Conservation (phyloP, 192 early-diverging fungal species). For the Coemansia sp. region DNA sequence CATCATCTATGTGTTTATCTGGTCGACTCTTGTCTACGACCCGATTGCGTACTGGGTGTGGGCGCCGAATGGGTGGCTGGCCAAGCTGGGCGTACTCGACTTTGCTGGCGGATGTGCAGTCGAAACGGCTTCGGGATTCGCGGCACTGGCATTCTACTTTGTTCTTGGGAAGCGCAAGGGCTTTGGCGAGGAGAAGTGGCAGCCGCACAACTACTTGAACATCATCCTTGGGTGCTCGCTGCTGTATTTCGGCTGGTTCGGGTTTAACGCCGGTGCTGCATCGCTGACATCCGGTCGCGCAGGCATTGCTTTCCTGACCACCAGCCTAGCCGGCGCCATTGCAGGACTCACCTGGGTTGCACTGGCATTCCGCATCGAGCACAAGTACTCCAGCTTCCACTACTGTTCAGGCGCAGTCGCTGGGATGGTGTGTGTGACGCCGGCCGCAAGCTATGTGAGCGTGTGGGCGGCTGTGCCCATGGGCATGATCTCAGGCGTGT, state of each 20-base stretch:
- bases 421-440: constrained; percentile 86
- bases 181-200: constrained; percentile 59
- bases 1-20: constrained; percentile 65
- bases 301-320: constrained; percentile 72
- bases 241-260: constrained; percentile 91
- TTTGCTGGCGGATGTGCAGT: constrained; percentile 91
- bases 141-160: constrained; percentile 78
- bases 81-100: constrained; percentile 71
- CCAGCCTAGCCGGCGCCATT: constrained; percentile 69
- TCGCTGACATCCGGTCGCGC: constrained; percentile 68
- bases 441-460: constrained; percentile 74
- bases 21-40: constrained; percentile 71
- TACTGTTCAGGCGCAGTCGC: constrained; percentile 89
- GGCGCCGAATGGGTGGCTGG: constrained; percentile 77
- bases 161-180: constrained; percentile 76
- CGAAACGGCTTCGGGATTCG: constrained; percentile 75
- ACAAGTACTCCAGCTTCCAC: constrained; percentile 77
- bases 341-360: constrained; percentile 73
- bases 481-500: constrained; percentile 64
- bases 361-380: constrained; percentile 66
- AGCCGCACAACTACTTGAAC: constrained; percentile 79
- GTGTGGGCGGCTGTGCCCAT: constrained; percentile 73
- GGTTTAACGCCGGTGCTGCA: constrained; percentile 85
- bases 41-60: constrained; percentile 81
- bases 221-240: constrained; percentile 80